Base-by-base conservation (phyloP, 306 rosid genomes). In the Ormosia semicastrata region DNA sequence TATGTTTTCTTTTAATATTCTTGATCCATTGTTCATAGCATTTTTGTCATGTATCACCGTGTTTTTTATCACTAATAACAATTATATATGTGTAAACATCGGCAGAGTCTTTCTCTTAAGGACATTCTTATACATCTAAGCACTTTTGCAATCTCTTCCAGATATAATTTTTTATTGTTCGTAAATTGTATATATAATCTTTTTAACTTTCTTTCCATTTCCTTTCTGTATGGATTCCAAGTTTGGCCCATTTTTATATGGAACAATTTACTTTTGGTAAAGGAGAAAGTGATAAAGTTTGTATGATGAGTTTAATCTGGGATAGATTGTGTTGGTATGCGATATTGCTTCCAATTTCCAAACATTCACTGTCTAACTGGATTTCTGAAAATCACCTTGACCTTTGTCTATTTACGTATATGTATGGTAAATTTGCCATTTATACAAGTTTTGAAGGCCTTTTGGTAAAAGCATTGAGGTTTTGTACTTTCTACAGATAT, bases 381-480 rank as follows among this genome's bases (percentile, higher is more conserved):
- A 69, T 73, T 66, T 66, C 34, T 33, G 44, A 54, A 8, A 50
- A 39, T 43, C 37, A 52, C 15, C 71, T 40, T 68, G 46, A 39
- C 64, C 52, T 81, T 43, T 78, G 41, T 52, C 24, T 41, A 1
- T 73, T 47, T 41, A 37, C 8, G n/a, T 73, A 49, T 29, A 49
- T 63, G 46, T 33, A 62, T 63, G 69, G 60, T 64, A 65, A 71
- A 77, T 15, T 70, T 60, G 2, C 63, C 76, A 54, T 54, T 77
- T 64, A 24, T 10, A 37, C 0, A 15, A 12, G 71, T 33, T 71
- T 47, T 33, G 73, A 50, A 41, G 57, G 13, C 29, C 53, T 8
- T 77, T 33, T 74, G 53, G 14, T 18, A 8, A 34, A 24, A 24
- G 24, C 24, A 24, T 24, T 24, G 24, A 24, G 24, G 24, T 44